Base-by-base conservation (phyloP, 352 stramenopile species). In the Globisporangium recalcitrans region DNA sequence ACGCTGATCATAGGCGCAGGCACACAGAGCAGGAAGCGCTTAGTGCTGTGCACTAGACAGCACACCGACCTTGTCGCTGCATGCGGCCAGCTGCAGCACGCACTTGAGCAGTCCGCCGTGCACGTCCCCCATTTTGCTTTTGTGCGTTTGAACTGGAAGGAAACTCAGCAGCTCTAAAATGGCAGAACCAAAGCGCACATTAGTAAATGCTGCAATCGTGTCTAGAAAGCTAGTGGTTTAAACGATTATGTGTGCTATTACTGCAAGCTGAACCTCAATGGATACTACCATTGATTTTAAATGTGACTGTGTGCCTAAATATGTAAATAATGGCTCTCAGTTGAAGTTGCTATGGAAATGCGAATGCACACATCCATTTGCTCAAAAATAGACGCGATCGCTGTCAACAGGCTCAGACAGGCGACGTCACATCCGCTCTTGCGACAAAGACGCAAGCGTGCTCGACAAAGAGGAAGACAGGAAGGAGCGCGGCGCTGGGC, bases 1-100 rank as follows among this genome's bases (percentile, higher is more conserved):
- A 31, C 34, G 48, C 48, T 26, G 27, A 14, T 40, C 5, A 59
- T 13, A 1, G 34, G n/a, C 47, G 27, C 1, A 44, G 16, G 11
- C 34, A 61, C 5, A 5, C 27, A 47, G 14, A 55, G n/a, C 26
- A 32, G 34, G 1, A 53, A 16, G 26, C 34, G 16, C 4, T 19
- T 22, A 26, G 21, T 21, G 14, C 21, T 22, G 16, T 38, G 21
- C 24, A 21, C 14, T 21, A 21, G 38, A 9, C 16, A 46, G 38
- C 1, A n/a, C 13, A 48, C 62, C 49, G n/a, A 86, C 82, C 73
- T 88, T 91, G 64, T 91, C 80, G 68, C 78, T 88, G 59, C 82
- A 90, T 64, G 75, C 77, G 24, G 77, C 77, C 49, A 91, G 62
- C 62, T 91, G 82, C 69, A 91, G 70, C 61, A 87, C 82, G 64